Base-by-base conservation (phyloP, 164 flowering plant genomes). In the Umbilicus rupestris region DNA sequence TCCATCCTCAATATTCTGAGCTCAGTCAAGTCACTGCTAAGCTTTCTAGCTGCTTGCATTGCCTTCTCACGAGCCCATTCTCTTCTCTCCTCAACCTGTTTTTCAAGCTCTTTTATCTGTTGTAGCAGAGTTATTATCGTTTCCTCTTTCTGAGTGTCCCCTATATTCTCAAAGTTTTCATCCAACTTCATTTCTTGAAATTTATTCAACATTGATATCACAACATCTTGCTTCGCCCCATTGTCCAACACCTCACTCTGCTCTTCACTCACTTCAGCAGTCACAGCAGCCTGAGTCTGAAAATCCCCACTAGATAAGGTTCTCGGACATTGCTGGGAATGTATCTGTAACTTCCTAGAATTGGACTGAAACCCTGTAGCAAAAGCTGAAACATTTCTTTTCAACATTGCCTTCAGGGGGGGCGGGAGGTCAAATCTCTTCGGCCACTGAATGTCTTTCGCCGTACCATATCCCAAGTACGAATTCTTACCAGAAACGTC, bases 61-160 rank as follows among this genome's bases (percentile, higher is more conserved):
- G 99, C 99, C 79, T 85, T 95, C 77, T 92, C 81, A 35, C 88
- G 96, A 2, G 99, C 99, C 99, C 99, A 94, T 22, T 91, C 99
- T 68, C 81, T 91, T 47, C 96, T 71, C 68, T 92, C 99, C 79
- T 87, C 85, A 52, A 85, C 83, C 63, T 88, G 96, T 64, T 50
- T 85, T 76, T 85, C 96, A 3, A 94, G 80, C 46, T 89, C 96
- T 78, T 83, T 83, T 41, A 92, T 79, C 77, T 89, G 92, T 73
- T 86, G 81, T 46, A 83, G 66, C 66, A 92, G 66, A 69, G 76
- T 74, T 17, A 84, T 55, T 41, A 88, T 71, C 79, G 81, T 77
- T 73, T 89, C 96, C 76, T 84, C 86, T 73, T 85, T 94, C 66
- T 83, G 86, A 66, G 85, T 88, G 47, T 80, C 80, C 0, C 76